Conservation (phyloP, 768 basidiomycete genomes). For the Kwoniella dejecticola region DNA sequence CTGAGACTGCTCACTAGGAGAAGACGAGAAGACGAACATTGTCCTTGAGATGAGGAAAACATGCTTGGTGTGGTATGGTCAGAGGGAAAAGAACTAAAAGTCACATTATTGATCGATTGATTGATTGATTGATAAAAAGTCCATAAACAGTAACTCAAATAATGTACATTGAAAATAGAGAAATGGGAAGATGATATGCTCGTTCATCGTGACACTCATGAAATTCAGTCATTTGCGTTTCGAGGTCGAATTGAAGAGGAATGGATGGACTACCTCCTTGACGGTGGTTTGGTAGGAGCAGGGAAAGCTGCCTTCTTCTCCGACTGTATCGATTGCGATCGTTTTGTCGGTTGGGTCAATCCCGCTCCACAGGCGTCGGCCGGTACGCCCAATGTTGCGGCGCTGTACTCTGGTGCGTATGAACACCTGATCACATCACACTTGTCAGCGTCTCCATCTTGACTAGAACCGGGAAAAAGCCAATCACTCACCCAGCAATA, state of each 20-base stretch:
- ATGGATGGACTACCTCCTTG: neutral
- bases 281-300: constrained; percentile 9
- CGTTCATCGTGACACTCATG: no score
- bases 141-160: neutral
- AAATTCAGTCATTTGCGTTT: no score
- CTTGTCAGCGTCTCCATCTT: no score
- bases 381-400: constrained; percentile 37
- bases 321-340: neutral
- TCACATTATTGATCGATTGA: constrained; percentile 4
- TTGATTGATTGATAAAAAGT: neutral
- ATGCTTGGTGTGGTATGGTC: neutral
- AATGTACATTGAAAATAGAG: no score
- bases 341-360: constrained; percentile 21
- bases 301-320: constrained; percentile 13
- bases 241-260: neutral
- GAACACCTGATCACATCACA: no score
- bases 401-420: constrained; percentile 49
- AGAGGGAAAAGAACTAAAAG: neutral
- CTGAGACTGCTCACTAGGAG: neutral
- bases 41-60: neutral
- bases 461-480: no score
- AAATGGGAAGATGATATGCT: no score
- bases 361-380: constrained; percentile 51
- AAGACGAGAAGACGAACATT: neutral
- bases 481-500: constrained; percentile 30